Conservation (phyloP, 2,329 filamentous ascomycete genomes). For the Coniosporium tulheliwenetii region DNA sequence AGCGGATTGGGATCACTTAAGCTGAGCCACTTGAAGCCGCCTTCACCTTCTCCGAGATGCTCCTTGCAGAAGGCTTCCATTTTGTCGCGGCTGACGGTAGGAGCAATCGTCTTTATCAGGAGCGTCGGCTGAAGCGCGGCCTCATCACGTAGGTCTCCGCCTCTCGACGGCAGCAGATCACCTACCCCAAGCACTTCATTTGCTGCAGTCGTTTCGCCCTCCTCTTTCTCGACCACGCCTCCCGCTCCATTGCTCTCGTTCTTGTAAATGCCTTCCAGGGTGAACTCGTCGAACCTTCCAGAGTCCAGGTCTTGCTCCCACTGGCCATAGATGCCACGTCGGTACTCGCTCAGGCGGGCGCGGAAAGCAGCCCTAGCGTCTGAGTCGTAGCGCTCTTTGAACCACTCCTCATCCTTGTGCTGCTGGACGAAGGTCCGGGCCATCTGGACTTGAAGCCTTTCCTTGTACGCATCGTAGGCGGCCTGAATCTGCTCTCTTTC, state of each 20-base stretch:
- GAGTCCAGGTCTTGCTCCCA: constrained; percentile 81
- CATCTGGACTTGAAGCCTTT: constrained; percentile 54
- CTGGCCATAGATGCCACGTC: constrained; percentile 62
- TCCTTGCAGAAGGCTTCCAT: constrained; percentile 91
- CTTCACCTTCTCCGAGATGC: constrained; percentile 77
- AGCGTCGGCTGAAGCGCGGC: constrained; percentile 78
- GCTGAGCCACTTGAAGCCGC: constrained; percentile 90
- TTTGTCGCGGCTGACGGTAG: constrained; percentile 85
- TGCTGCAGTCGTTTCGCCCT: constrained; percentile 80
- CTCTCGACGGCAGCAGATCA: constrained; percentile 70
- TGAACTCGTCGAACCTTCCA: constrained; percentile 86
- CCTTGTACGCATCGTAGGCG: constrained; percentile 51
- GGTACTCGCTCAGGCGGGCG: constrained; percentile 61
- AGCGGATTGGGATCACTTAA: constrained; percentile 92
- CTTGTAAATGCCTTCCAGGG: constrained; percentile 85
- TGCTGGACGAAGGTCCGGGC: constrained; percentile 78
- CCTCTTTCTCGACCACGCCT: constrained; percentile 80
- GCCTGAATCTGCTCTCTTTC: constrained; percentile 65
- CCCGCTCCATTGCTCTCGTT: constrained; percentile 78
- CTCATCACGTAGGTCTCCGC: constrained; percentile 79
- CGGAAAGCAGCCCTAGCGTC: constrained; percentile 65
- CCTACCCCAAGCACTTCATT: constrained; percentile 89
- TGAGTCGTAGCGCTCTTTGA: constrained; percentile 82
- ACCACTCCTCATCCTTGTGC: constrained; percentile 96
- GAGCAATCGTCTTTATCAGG: constrained; percentile 94